Evolutionary conservation across 305 asterid species (phyloP), one percentile per base, ranked within the genome.

Genomic region (Fraxinus paxiana): DNA sequence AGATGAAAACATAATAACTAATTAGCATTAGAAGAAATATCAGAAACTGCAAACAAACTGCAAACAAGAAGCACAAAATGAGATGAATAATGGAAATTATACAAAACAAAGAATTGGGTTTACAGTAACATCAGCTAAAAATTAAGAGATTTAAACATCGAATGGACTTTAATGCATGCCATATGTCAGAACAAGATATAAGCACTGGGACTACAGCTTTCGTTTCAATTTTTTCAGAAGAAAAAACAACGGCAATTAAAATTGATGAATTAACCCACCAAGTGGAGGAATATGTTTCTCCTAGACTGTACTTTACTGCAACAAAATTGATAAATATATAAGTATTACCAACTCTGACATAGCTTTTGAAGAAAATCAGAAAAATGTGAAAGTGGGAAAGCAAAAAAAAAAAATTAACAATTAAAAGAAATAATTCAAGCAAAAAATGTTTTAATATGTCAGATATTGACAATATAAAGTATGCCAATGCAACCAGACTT

Each of bases 1-100:
- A 71, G 80, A 81, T 81, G 78, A 81, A 74, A 85, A 80, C 65
- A 33, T 37, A 35, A 51, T 10, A 56, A 80, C 28, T 63, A 24
- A 48, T 28, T 77, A 73, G 56, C 33, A 69, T 72, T 61, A 59
- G 73, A 78, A 33, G 54, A 43, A 75, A 83, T 73, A 63, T 70
- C 78, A 41, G 18, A 69, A 73, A 46, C 28, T n/a, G n/a, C n/a
- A n/a, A 10, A 41, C 20, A 67, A 77, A 71, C 51, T 76, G n/a
- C n/a, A n/a, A n/a, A n/a, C n/a, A n/a, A n/a, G n/a, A n/a, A n/a
- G n/a, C n/a, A n/a, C n/a, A 75, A 74, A 65, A 35, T 33, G 28
- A 48, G 61, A 67, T 13, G 74, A 67, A 67, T 13, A 22, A 22
- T 6, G 35, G 35, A 24, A 24, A 65, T 65, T 24, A 24, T 65